phyloP scores from a whole-genome alignment of 2,329 filamentous ascomycete genomes.

The Monilinia vaccinii-corymbosi region DNA sequence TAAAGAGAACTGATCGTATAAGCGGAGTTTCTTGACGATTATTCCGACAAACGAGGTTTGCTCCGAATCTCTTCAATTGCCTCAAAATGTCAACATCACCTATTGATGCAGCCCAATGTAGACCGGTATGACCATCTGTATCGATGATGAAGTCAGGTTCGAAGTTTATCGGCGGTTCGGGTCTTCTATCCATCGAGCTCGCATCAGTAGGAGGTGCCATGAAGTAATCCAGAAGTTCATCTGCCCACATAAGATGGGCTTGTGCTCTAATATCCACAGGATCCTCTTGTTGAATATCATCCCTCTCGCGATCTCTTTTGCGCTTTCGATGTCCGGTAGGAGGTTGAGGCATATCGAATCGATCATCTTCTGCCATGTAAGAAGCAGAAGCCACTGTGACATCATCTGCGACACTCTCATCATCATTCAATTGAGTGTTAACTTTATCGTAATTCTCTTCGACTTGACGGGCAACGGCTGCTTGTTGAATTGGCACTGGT shows the following conservation, averaged over 20 bases:
- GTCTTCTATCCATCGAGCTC: conserved; percentile 54
- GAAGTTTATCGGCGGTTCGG: conserved; percentile 76
- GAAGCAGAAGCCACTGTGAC: conserved; percentile 75
- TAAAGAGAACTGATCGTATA: conserved; percentile 91
- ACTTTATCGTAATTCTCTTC: conserved; percentile 59
- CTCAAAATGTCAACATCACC: conserved; percentile 88
- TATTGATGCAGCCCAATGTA: conserved; percentile 98
- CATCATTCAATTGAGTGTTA: conserved; percentile 56
- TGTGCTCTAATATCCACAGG: conserved; percentile 58
- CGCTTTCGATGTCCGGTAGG: conserved; percentile 60
- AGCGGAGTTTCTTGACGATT: conserved; percentile 77
- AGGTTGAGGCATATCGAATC: conserved; percentile 60
- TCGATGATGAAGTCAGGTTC: conserved; percentile 90
- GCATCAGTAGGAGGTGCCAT: conserved; percentile 58
- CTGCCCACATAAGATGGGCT: conserved; percentile 83
- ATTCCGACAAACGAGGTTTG: conserved; percentile 63
- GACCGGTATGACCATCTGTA: conserved; percentile 79
- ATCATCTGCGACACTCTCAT: conserved; percentile 70
- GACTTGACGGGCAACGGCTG: conserved; percentile 33
- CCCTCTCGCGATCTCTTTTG: conserved; percentile 52
- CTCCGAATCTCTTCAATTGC: conserved; percentile 73
- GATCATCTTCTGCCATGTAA: conserved; percentile 76
- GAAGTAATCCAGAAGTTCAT: conserved; percentile 93
- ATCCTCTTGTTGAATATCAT: conserved; percentile 47
- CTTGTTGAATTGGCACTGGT: conserved; percentile 26